Base-by-base conservation (phyloP, 805 yeast species). In the Jamesozyma hellenica region DNA sequence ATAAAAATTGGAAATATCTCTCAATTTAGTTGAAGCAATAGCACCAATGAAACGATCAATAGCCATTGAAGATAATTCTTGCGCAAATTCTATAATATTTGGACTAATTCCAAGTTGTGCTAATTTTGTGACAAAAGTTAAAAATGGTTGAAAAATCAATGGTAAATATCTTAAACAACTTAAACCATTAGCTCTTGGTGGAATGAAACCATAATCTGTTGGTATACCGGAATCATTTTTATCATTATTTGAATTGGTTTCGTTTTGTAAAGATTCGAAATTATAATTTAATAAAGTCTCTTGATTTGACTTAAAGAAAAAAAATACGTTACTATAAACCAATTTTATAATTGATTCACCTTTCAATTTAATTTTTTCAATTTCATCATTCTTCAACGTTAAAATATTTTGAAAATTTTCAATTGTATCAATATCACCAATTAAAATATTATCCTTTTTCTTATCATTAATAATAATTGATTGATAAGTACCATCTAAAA, bases 151-250 rank as follows among this genome's bases (percentile, higher is more conserved):
- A 19, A 72, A 64, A 13, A 79, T 60, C 21, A 60, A 58, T 1
- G 77, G 68, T 29, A 75, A 54, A 48, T 72, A 77, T 46, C 71
- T 66, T 28, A 77, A 55, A 2, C 81, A 67, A 34, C 83, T 68
- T 18, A 82, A 61, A 8, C 81, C 72, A 51, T 80, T 82, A 1
- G 86, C 67, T 39, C 66, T 65, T 1, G 80, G 79, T 3, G 90
- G 88, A 17, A 79, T 53, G 49, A 77, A 78, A 1, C 79, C 79
- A 53, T 65, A 74, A 28, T 60, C 58, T 6, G 47, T 34, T 1
- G 65, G 54, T 1, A 50, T 33, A 5, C 65, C 66, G 10, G 57
- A 48, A 11, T 49, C 59, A 28, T 44, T 47, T 15, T 23, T 37
- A 4, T 19, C 14, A 14, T 34, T 28, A 14, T 25, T 25, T 10